Evolutionary conservation across 768 basidiomycete genomes (phyloP).

Genomic region (Lentinula detonsa): DNA sequence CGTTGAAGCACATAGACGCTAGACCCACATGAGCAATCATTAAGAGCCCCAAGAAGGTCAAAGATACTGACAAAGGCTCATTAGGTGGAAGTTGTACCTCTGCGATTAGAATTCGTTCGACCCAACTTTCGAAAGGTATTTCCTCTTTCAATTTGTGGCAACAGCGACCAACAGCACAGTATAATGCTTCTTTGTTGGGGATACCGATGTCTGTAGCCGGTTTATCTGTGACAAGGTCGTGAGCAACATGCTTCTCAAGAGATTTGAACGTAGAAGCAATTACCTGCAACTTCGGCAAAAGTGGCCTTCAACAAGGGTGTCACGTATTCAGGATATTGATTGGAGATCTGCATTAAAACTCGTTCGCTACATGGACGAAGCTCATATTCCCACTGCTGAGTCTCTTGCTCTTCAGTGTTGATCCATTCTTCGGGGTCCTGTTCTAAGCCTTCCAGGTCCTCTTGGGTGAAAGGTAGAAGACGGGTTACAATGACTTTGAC

Average conservation of each 20-base stretch:
- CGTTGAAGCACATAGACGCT: conserved; percentile 92
- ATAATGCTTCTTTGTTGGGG: conserved; percentile 80
- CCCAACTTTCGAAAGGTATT: conserved; percentile 69
- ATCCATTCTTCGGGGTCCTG: conserved; percentile 95
- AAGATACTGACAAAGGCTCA: conserved; percentile 47
- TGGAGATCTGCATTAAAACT: conserved; percentile 76
- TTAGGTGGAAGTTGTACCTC: conserved; percentile 48
- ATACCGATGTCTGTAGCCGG: conserved; percentile 50
- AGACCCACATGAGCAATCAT: background rate
- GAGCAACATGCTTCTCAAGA: background rate
- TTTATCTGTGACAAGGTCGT: conserved; percentile 25
- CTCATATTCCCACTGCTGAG: conserved; percentile 91
- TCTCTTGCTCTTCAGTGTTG: conserved; percentile 82
- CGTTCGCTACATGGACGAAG: conserved; percentile 91
- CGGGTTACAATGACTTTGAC: conserved; percentile 73
- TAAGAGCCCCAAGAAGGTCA: background rate
- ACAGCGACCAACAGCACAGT: conserved; percentile 87
- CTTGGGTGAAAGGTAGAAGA: conserved; percentile 77
- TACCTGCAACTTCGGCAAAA: conserved; percentile 60
- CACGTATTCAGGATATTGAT: conserved; percentile 65
- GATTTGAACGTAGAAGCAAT: conserved; percentile 12
- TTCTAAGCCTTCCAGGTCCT: conserved; percentile 81
- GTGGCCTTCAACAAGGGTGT: conserved; percentile 55
- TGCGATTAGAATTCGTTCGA: conserved; percentile 47
- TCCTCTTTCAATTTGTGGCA: conserved; percentile 51